These are phyloP conservation scores for Pestalotiopsis sp. DNA, from an alignment of 2,329 filamentous ascomycete genomes.

Conservation along the genomic window DNA sequence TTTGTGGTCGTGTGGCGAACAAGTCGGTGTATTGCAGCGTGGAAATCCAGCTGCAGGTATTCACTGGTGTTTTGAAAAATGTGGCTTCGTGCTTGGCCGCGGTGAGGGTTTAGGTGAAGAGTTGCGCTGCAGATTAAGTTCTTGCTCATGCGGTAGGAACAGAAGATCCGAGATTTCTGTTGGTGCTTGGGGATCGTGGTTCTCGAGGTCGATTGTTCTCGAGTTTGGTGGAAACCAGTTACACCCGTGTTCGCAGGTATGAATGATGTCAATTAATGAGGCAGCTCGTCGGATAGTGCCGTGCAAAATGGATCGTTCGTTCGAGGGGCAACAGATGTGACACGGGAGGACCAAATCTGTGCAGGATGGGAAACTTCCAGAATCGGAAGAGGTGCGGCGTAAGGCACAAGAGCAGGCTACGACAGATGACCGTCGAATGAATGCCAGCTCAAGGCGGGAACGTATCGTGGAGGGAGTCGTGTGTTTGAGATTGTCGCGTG, in stretches of 20 bases:
- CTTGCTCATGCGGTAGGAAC: background rate
- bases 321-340: background rate
- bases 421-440: constrained; percentile 13
- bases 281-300: background rate
- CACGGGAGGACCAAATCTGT: background rate
- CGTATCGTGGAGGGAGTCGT: background rate
- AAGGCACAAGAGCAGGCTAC: constrained; percentile 5
- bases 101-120: background rate
- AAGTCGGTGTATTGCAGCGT: constrained; percentile 43
- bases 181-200: background rate
- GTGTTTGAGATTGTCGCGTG: background rate
- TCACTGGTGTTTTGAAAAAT: background rate
- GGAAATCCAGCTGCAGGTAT: background rate
- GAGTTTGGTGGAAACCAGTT: background rate
- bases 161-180: background rate
- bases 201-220: background rate
- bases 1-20: constrained; percentile 30
- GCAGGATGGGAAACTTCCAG: background rate
- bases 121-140: background rate
- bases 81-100: no score
- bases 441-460: background rate
- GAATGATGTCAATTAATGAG: constrained; percentile 1
- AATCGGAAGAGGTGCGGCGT: background rate
- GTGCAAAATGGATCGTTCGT: background rate
- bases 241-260: background rate